Base-by-base conservation (phyloP, 2,329 filamentous ascomycete genomes). In the Nemania sp. region DNA sequence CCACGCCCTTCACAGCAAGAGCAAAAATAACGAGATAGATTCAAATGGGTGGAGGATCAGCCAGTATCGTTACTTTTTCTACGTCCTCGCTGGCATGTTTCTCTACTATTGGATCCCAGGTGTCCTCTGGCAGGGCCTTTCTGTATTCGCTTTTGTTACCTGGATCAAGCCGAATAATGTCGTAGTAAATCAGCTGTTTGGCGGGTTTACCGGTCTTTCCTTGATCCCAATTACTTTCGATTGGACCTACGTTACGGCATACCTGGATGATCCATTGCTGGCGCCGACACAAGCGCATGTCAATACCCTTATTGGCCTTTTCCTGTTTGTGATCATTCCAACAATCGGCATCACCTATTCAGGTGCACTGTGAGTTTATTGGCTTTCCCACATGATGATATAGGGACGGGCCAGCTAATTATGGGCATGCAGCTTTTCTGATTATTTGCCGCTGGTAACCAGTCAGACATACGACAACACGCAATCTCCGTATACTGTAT, bases 381-480 rank as follows among this genome's bases (percentile, higher is more conserved):
- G 24, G 57, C 14, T 19, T 36, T 62, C 24, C n/a, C n/a, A n/a
- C n/a, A n/a, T 17, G 14, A 2, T 3, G 2, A 4, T 12, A 12
- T 40, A 7, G 19, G 8, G 4, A 3, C 9, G 20, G 7, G n/a
- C 23, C 15, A 39, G 15, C 45, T 24, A 53, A 44, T 41, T 66
- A 64, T 33, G 5, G 6, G 3, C 8, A n/a, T 19, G 2, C 41
- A 68, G 70, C 40, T 71, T 78, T 57, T 73, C 78, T 0, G 76
- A 80, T 2, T 83, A 82, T 52, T 66, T 86, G 14, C 81, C 82
- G 0, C 74, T 85, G 50, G 77, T 81, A 26, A 77, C 76, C 9
- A 78, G 80, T 19, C 72, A 76, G 40, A 77, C 77, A 0, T 85
- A 79, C 54, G 81, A 86, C 67, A 85, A 85, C 53, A 81, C 76